phyloP scores from a whole-genome alignment of 768 basidiomycete genomes.

The Gymnopilus junonius region DNA sequence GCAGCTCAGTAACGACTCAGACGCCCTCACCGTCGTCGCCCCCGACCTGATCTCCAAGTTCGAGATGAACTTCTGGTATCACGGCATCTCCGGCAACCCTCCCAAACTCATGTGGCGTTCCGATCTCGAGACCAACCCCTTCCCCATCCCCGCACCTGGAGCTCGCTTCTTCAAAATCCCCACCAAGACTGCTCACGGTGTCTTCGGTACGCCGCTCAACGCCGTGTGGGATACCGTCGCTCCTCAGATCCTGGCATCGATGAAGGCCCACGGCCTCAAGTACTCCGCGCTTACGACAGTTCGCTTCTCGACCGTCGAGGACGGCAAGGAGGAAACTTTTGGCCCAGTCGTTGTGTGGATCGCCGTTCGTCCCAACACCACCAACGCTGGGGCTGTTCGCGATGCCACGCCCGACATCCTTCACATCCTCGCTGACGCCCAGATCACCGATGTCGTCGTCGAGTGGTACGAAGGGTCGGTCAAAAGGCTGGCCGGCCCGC shows the following conservation, averaged over 20 bases:
- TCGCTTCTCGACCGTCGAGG: conserved; percentile 11
- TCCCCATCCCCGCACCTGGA: conserved; percentile 25
- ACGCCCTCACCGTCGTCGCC: conserved; percentile 26
- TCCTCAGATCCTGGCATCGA: conserved; percentile 29
- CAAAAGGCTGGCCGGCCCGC: conserved; percentile 29
- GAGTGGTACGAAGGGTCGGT: conserved; percentile 40
- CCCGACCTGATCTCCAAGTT: conserved; percentile 31
- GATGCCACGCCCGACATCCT: conserved; percentile 42
- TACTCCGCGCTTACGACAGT: conserved; percentile 5
- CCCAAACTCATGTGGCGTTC: conserved; percentile 40
- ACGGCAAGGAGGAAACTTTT: conserved; percentile 13
- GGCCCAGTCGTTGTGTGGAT: conserved; percentile 46
- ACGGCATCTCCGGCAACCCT: conserved; percentile 38
- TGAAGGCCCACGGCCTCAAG: conserved; percentile 25
- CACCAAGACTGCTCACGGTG: conserved; percentile 35
- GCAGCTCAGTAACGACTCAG: conserved; percentile 18
- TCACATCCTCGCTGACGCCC: conserved; percentile 30
- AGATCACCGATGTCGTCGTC: conserved; percentile 36
- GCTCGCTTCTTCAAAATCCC: conserved; percentile 23
- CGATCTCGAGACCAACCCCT: conserved; percentile 32
- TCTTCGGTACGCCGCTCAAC: conserved; percentile 38
- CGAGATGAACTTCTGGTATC: conserved; percentile 33
- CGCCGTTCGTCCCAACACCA: conserved; percentile 35
- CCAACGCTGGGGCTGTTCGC: conserved; percentile 31
- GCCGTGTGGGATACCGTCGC: conserved; percentile 35